phyloP scores from a whole-genome alignment of 2,329 filamentous ascomycete genomes.

The Trichoderma atroviride region DNA sequence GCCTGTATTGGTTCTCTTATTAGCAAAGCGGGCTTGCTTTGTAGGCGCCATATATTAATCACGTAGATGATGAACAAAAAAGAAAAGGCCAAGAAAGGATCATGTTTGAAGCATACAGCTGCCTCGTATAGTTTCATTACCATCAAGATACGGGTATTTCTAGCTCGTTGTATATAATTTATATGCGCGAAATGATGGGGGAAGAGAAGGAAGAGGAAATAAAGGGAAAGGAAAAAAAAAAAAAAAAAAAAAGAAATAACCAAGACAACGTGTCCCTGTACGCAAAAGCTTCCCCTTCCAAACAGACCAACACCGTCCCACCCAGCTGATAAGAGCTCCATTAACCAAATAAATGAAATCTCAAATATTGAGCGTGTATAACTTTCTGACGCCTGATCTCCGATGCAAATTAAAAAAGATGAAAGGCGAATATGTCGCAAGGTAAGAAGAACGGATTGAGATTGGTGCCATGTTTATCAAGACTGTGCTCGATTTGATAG shows the following conservation, averaged over 20 bases:
- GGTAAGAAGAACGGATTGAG: neutral
- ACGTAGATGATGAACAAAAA: neutral
- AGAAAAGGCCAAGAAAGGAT: neutral
- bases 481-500: neutral
- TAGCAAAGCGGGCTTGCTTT: neutral
- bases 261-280: neutral
- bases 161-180: conserved; percentile 15
- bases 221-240: neutral
- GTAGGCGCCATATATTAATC: neutral
- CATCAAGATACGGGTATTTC: conserved; percentile 12
- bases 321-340: neutral
- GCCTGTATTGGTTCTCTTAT: neutral
- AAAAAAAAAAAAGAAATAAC: neutral
- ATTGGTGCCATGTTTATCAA: neutral
- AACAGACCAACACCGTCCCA: conserved; percentile 2
- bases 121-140: conserved; percentile 8
- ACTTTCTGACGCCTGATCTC: neutral
- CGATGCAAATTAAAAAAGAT: neutral
- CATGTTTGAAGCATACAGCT: neutral
- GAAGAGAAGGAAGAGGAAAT: neutral
- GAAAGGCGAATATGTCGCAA: neutral
- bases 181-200: neutral
- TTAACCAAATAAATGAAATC: neutral
- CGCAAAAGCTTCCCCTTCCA: neutral
- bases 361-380: neutral